Evolutionary conservation across 768 basidiomycete genomes (phyloP), one percentile per base, ranked within the genome.

Genomic region (Tubosaeta sp.): DNA sequence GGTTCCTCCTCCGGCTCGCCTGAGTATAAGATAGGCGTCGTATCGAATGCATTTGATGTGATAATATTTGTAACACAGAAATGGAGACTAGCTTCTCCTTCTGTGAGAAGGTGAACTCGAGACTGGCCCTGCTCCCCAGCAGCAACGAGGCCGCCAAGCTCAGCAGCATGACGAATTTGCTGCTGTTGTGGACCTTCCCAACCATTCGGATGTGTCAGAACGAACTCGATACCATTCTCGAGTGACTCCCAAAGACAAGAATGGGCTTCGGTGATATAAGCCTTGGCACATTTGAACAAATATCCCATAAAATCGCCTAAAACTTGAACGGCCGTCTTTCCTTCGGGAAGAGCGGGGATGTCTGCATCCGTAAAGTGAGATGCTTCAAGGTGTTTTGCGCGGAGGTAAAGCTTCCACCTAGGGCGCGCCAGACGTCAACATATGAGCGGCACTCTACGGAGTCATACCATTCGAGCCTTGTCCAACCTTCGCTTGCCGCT

Each of bases 41-140:
- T 38, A 12, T 49, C 53, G 6, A 70, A 46, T 13, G 46, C 48
- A 7, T 74, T 67, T 6, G 64, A 67, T 0, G 70, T 65, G 16
- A 78, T 56, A 0, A 76, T 71, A 44, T 70, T 73, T 19, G 82
- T 41, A n/a, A 41, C 67, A 36, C 80, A 81, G 46, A 54, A 65
- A 29, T 67, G 55, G 25, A 65, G 50, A 18, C 59, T 66, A 4
- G 65, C 64, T 42, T 65, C 64, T 11, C 59, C 63, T 24, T 65
- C 63, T 2, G 62, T 65, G 25, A 67, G 35, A 13, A 35, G 35
- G 8, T 35, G 35, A 35, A 35, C 18, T 35, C n/a, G 35, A 9
- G 35, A n/a, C 9, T 35, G 35, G n/a, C n/a, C 35, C 35, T 35
- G n/a, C 14, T 34, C 32, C 32, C 32, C 32, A 34, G 32, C 35